phyloP scores from a whole-genome alignment of 345 rosid species.

The Eucalyptus virginea region DNA sequence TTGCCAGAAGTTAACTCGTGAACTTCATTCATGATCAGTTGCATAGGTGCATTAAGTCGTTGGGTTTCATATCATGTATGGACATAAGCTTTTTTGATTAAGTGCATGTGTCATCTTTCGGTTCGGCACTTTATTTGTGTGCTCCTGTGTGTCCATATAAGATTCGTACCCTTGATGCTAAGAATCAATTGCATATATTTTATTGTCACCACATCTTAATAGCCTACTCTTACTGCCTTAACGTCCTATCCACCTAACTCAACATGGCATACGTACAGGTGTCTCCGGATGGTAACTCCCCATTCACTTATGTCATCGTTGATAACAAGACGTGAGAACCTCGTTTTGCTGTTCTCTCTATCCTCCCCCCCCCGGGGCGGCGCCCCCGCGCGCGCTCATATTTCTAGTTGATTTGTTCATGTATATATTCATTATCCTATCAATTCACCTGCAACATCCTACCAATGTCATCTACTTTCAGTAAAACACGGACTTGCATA shows the following conservation, averaged over 20 bases:
- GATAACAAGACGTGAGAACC: slow-evolving; percentile 69
- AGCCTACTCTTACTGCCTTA: background rate
- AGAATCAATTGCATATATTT: background rate
- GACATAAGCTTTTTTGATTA: background rate
- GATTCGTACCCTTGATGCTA: background rate
- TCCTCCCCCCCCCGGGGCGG: background rate
- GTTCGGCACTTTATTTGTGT: background rate
- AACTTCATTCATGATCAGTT: background rate
- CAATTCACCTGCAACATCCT: background rate
- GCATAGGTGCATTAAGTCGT: background rate
- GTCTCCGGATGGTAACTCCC: slow-evolving; percentile 75
- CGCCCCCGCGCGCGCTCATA: accelerated
- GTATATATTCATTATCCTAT: background rate
- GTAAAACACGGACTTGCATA: slow-evolving; percentile 95
- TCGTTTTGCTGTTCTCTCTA: background rate
- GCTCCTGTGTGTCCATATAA: background rate
- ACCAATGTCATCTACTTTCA: background rate
- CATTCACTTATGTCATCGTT: slow-evolving; percentile 79
- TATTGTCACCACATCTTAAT: background rate
- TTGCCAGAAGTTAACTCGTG: background rate
- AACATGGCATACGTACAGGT: slow-evolving; percentile 31
- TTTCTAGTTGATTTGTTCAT: background rate
- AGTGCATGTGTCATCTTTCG: background rate
- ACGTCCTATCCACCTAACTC: background rate
- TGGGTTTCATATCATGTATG: background rate